Evolutionary conservation across 148 eudicot genomes (phyloP), one percentile per base, ranked within the genome.

Genomic region (Bassia scoparia): DNA sequence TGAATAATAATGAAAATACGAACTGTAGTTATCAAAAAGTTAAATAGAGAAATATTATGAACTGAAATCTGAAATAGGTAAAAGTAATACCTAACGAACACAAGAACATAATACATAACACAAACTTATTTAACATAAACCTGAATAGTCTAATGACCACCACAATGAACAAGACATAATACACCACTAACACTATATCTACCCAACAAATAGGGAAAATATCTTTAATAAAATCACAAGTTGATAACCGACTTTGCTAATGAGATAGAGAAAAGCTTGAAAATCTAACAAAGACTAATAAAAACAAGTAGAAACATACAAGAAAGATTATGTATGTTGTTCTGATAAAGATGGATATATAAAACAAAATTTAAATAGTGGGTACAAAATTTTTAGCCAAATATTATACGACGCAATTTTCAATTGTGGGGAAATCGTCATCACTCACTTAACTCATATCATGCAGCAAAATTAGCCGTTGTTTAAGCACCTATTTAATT

Each of bases 391-490:
- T 54, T 54, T 8, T 23, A 35, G 62, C 61, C 48, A 52, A 14
- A n/a, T n/a, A n/a, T n/a, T 9, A 34, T 2, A 53, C 59, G 61
- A 69, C 73, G 56, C 33, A 37, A 52, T 69, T 38, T 35, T 54
- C 48, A n/a, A 54, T 23, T 70, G 31, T 54, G 74, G 63, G 18
- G 12, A 41, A 9, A 37, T 70, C 66, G 74, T 71, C 53, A 68
- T 68, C 26, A 46, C 27, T 68, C 71, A 43, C 62, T 61, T 26
- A 21, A 34, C 27, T 5, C 21, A n/a, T 13, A 26, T 71, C 50
- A 56, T 38, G 74, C 50, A 58, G 16, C 34, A 58, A 26, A 71
- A 17, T 71, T 55, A 71, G 66, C 65, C 74, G 74, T 58, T 58
- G 50, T n/a, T 41, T 64, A 64, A n/a, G 68, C 50, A 37, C 11